Conservation (phyloP, 192 early-diverging fungal species). For the Coemansia sp. region DNA sequence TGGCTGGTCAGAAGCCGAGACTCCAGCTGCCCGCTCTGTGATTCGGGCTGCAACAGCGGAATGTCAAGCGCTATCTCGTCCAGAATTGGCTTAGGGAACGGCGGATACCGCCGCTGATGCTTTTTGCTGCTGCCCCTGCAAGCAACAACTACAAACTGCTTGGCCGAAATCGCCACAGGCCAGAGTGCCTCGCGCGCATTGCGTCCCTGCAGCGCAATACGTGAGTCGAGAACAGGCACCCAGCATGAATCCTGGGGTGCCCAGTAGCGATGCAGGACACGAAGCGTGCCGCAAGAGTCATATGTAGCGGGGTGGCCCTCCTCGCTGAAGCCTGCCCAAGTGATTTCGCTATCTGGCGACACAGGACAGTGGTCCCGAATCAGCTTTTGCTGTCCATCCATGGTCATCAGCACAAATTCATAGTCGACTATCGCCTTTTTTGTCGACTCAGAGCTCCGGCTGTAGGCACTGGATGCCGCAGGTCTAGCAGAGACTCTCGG, state of each 20-base stretch:
- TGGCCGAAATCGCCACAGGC: constrained; percentile 77
- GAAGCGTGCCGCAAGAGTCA: constrained; percentile 76
- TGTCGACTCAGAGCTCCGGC: constrained; percentile 20
- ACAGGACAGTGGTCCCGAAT: constrained; percentile 59
- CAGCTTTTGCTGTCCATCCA: constrained; percentile 29
- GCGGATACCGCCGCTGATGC: constrained; percentile 53
- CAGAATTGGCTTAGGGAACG: constrained; percentile 67
- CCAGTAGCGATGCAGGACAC: constrained; percentile 66
- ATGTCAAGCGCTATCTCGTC: constrained; percentile 62
- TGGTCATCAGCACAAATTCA: constrained; percentile 34
- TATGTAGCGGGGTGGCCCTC: constrained; percentile 67
- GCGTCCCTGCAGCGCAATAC: constrained; percentile 18
- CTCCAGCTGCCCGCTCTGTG: constrained; percentile 42
- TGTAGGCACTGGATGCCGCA: constrained; percentile 14
- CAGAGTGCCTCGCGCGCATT: constrained; percentile 67
- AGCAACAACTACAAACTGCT: constrained; percentile 66
- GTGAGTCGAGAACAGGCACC: constrained; percentile 79
- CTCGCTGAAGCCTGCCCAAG: constrained; percentile 87
- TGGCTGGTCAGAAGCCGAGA: constrained; percentile 52
- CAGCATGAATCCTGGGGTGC: constrained; percentile 57
- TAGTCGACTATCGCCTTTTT: too few species aligned
- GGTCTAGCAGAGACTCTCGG: too few species aligned
- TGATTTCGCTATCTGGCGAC: constrained; percentile 55
- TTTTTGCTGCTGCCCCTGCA: constrained; percentile 58
- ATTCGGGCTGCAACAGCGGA: constrained; percentile 60